phyloP scores from a whole-genome alignment of 345 rosid genomes.

The Tarenaya hassleriana region DNA sequence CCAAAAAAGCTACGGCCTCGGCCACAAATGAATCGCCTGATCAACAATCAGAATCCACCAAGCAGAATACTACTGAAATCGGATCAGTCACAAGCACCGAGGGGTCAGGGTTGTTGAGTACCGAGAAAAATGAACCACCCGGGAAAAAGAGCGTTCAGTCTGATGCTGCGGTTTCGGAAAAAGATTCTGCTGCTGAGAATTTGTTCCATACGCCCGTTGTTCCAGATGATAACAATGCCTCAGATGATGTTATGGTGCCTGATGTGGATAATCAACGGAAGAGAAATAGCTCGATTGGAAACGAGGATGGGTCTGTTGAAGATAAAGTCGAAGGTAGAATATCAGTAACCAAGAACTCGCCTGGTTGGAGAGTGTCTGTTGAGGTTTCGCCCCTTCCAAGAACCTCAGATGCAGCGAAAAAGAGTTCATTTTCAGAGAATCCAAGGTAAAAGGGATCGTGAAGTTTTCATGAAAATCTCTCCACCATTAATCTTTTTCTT shows the following conservation, averaged over 20 bases:
- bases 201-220: not conserved
- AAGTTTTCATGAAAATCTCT: not conserved
- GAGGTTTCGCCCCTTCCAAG: too few species aligned
- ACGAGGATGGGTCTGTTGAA: slow-evolving; percentile 16
- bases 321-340: slow-evolving; percentile 21
- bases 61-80: too few species aligned
- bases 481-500: not conserved
- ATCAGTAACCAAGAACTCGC: slow-evolving; percentile 22
- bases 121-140: not conserved
- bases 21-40: not conserved
- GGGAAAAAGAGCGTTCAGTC: slow-evolving; percentile 14
- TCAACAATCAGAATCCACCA: slow-evolving; percentile 7
- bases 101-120: not conserved
- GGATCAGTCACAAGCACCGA: not conserved
- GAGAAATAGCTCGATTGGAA: slow-evolving; percentile 7
- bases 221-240: slow-evolving; percentile 16
- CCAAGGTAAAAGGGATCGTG: slow-evolving; percentile 22
- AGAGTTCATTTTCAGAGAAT: too few species aligned
- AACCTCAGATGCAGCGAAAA: too few species aligned
- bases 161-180: not conserved
- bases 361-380: too few species aligned
- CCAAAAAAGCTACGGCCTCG: slow-evolving; percentile 47
- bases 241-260: too few species aligned
- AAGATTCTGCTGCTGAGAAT: not conserved
- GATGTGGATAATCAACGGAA: not conserved